phyloP scores from a whole-genome alignment of 768 basidiomycete genomes.

The Agaricus subrufescens region DNA sequence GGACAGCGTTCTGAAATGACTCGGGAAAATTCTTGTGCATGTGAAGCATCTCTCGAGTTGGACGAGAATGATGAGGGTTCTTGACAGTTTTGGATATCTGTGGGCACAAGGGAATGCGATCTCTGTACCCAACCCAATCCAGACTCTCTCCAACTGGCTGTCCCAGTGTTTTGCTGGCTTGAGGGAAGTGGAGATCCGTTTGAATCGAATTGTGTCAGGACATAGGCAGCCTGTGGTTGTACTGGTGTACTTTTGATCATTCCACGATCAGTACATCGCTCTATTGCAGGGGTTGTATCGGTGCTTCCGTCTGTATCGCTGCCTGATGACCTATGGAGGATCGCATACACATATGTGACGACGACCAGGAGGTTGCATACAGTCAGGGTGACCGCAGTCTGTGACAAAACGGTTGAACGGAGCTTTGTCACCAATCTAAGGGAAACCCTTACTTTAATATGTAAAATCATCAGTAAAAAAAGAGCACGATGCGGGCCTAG shows the following conservation, averaged over 20 bases:
- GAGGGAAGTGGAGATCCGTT: neutral
- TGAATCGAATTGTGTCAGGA: constrained; percentile 2
- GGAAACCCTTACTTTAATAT: neutral
- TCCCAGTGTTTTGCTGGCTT: neutral
- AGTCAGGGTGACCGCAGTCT: constrained; percentile 1
- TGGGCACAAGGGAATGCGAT: neutral
- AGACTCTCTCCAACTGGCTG: neutral
- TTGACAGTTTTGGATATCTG: neutral
- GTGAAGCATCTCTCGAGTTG: neutral
- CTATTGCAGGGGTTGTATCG: neutral
- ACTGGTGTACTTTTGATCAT: neutral
- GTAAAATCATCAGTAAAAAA: neutral
- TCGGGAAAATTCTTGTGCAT: neutral
- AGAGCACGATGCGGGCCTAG: neutral
- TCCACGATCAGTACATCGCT: neutral
- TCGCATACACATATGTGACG: constrained; percentile 2
- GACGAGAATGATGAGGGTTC: neutral
- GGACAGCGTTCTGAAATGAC: neutral
- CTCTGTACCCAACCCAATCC: neutral
- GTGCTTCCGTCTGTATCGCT: neutral
- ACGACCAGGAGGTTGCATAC: constrained; percentile 7
- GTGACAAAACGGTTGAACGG: neutral
- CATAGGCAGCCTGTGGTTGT: neutral
- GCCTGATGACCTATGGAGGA: neutral
- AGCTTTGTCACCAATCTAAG: neutral